Conservation (phyloP, 306 rosid species). For the Dalbergia oliveri region DNA sequence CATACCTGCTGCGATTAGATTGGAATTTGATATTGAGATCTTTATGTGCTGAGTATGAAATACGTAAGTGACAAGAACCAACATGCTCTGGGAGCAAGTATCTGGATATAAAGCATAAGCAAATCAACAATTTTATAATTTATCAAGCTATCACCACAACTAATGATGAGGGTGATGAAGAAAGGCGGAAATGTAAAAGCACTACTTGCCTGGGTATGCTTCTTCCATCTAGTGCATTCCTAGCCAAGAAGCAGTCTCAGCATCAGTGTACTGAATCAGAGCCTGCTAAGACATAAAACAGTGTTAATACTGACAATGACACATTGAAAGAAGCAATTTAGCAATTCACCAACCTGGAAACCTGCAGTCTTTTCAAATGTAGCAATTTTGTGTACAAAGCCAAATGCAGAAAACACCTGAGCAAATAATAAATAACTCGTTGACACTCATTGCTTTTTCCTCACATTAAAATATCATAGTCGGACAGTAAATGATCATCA, state of each 20-base stretch:
- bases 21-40: conserved; percentile 96
- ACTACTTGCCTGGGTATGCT: conserved; percentile 83
- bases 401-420: conserved; percentile 93
- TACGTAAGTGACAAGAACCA: conserved; percentile 82
- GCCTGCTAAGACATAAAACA: conserved; percentile 63
- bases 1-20: conserved; percentile 96
- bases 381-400: conserved; percentile 92
- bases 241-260: conserved; percentile 84
- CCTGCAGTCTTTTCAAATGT: conserved; percentile 90
- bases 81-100: conserved; percentile 92
- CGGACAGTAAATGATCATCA: neutral
- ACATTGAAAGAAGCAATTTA: conserved; percentile 22
- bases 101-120: conserved; percentile 55
- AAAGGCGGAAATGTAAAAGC: conserved; percentile 22
- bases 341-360: conserved; percentile 73
- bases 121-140: conserved; percentile 34
- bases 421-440: conserved; percentile 36
- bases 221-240: conserved; percentile 93
- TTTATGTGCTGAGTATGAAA: conserved; percentile 91
- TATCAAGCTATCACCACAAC: conserved; percentile 29
- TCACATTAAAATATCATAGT: neutral
- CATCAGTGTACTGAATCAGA: conserved; percentile 85
- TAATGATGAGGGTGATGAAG: conserved; percentile 1
- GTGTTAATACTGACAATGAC: conserved; percentile 15
- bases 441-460: neutral